Percentiles rank a stretch among this genome's conserved stretches.
Evolutionary conservation across 2,329 filamentous ascomycete species (phyloP).

Genomic region (Cladorrhinum sp.): DNA sequence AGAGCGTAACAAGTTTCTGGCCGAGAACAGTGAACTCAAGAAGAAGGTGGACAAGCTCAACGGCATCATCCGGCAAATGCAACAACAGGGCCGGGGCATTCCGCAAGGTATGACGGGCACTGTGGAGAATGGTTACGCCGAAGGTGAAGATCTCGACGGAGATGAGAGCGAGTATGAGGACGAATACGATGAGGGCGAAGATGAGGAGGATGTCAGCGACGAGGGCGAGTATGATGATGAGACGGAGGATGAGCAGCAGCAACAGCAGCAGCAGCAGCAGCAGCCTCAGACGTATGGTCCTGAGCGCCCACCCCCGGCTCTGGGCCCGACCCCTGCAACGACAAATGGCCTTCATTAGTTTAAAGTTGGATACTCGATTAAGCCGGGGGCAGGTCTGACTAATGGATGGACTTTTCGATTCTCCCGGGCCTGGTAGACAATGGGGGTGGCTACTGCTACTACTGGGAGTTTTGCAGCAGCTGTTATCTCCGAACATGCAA

Average conservation of each 20-base stretch:
- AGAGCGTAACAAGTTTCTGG: conserved; percentile 73
- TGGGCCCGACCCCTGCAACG: conserved; percentile 28
- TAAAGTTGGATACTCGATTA: no score
- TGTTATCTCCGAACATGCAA: no score
- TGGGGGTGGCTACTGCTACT: no score
- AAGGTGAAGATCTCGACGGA: conserved; percentile 55
- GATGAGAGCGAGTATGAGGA: conserved; percentile 64
- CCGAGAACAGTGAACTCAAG: conserved; percentile 73
- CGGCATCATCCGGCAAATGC: conserved; percentile 93
- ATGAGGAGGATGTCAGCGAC: conserved; percentile 51
- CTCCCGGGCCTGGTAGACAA: no score
- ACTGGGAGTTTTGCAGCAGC: no score
- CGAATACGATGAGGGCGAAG: conserved; percentile 54
- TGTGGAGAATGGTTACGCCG: conserved; percentile 61
- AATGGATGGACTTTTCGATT: no score
- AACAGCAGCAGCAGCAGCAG: conserved; percentile 34
- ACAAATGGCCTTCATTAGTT: conserved; percentile 41
- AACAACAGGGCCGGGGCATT: conserved; percentile 82
- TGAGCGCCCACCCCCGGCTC: conserved; percentile 44
- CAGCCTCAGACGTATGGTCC: conserved; percentile 45
- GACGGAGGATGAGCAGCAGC: conserved; percentile 37
- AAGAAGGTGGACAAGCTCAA: conserved; percentile 89
- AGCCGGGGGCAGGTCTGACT: no score
- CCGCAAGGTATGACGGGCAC: conserved; percentile 55
- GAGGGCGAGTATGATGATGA: conserved; percentile 40